Evolutionary conservation across 768 basidiomycete genomes (phyloP).

Genomic region (Mycena alexandri): DNA sequence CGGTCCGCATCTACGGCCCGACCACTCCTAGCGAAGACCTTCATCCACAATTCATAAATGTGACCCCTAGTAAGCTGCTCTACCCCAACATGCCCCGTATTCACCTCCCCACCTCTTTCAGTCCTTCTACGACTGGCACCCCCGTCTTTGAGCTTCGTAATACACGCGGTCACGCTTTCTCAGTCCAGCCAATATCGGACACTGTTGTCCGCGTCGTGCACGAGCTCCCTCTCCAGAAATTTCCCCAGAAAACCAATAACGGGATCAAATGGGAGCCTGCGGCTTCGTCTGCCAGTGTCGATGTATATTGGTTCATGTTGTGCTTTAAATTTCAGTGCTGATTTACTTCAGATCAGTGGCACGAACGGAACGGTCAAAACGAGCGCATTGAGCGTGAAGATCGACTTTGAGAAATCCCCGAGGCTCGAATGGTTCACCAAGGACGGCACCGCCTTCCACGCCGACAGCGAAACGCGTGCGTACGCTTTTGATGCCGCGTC

Average conservation of each 20-base stretch:
- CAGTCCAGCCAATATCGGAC: constrained; percentile 35
- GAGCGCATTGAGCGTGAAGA: constrained; percentile 23
- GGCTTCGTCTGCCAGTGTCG: constrained; percentile 8
- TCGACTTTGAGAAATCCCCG: constrained; percentile 30
- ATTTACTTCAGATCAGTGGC: not conserved
- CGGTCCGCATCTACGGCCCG: too few species aligned
- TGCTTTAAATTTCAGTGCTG: not conserved
- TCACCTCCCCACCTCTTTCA: constrained; percentile 25
- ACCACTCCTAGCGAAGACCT: too few species aligned
- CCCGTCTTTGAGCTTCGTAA: constrained; percentile 33
- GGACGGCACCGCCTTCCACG: constrained; percentile 29
- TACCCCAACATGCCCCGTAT: constrained; percentile 31
- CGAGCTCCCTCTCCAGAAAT: constrained; percentile 34
- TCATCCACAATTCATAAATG: too few species aligned
- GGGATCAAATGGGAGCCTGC: constrained; percentile 29
- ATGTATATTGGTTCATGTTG: not conserved
- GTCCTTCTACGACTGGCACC: not conserved
- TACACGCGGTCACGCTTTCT: constrained; percentile 29
- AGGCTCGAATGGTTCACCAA: constrained; percentile 37
- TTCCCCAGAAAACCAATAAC: constrained; percentile 35
- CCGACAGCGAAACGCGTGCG: constrained; percentile 35
- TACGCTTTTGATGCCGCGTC: constrained; percentile 37
- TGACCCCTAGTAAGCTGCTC: constrained; percentile 3
- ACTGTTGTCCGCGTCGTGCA: constrained; percentile 35
- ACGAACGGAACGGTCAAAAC: constrained; percentile 29